Base-by-base conservation (phyloP, 2,329 filamentous ascomycete genomes). In the Ramichloridium luteum region DNA sequence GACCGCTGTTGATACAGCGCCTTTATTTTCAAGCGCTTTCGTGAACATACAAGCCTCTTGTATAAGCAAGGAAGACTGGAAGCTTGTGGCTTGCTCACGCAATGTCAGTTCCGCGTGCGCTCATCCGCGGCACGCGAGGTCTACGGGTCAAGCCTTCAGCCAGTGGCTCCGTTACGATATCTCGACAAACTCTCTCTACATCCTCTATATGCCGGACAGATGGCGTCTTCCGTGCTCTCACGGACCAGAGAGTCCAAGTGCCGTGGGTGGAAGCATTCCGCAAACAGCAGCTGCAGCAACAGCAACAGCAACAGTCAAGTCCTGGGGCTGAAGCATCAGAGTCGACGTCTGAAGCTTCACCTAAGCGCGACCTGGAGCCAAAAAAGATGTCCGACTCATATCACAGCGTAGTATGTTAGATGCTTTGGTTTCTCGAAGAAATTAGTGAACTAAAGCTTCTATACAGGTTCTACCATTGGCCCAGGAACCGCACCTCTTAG, bases 401-500 rank as follows among this genome's bases (percentile, higher is more conserved):
- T 50, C 74, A 79, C 48, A 70, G 69, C 34, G 70, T 80, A 27
- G 71, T 80, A 45, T 40, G 68, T 62, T 20, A 12, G 8, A 13
- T 8, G 8, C 25, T n/a, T 13, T 27, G n/a, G n/a, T n/a, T n/a
- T n/a, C n/a, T n/a, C n/a, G n/a, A n/a, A n/a, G n/a, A n/a, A n/a
- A n/a, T n/a, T n/a, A n/a, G n/a, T n/a, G n/a, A n/a, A n/a, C n/a
- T n/a, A n/a, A n/a, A n/a, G n/a, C n/a, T n/a, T n/a, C n/a, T 44
- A 20, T 29, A 23, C 56, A 76, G 72, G 58, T 74, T 11, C 60
- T 84, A 16, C 78, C 78, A 5, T 61, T 85, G 6, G 77, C 72
- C 4, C 75, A 72, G 47, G 80, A 85, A 49, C 77, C 78, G 31
- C 85, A 77, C 77, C 61, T 86, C 9, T 67, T 80, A 8, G 80